Evolutionary conservation across 2,329 filamentous ascomycete genomes (phyloP).

Genomic region (Hysterium pulicare): DNA sequence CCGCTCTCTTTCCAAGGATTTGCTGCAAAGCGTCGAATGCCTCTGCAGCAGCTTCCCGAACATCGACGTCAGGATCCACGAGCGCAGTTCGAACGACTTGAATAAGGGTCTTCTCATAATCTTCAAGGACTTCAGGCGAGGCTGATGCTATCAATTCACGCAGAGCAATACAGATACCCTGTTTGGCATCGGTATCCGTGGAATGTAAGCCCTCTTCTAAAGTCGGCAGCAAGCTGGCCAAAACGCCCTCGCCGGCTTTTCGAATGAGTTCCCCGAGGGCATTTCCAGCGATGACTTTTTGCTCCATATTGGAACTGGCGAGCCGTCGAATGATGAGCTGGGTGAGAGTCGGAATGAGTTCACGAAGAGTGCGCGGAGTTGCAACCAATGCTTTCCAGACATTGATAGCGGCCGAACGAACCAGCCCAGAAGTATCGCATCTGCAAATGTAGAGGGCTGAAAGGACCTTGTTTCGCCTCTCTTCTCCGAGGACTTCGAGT

Average conservation of each 20-base stretch:
- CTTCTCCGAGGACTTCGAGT: conserved; percentile 88
- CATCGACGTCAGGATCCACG: conserved; percentile 83
- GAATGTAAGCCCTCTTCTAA: conserved; percentile 89
- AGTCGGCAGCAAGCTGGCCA: conserved; percentile 82
- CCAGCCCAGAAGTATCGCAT: conserved; percentile 89
- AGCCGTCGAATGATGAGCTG: conserved; percentile 92
- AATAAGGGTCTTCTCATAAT: conserved; percentile 92
- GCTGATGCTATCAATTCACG: conserved; percentile 90
- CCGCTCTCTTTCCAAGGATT: conserved; percentile 86
- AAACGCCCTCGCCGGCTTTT: conserved; percentile 90
- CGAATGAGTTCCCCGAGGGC: conserved; percentile 94
- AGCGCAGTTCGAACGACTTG: conserved; percentile 90
- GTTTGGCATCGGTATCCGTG: conserved; percentile 86
- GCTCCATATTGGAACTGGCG: conserved; percentile 95
- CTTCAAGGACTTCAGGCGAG: conserved; percentile 81
- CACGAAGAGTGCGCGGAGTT: conserved; percentile 86
- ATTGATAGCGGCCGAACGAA: conserved; percentile 81
- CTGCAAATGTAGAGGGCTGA: conserved; percentile 98
- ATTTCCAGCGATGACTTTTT: conserved; percentile 98
- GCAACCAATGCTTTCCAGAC: conserved; percentile 98
- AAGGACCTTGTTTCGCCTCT: conserved; percentile 93
- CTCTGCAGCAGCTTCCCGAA: conserved; percentile 92
- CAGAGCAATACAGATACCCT: conserved; percentile 95
- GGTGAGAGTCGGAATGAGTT: conserved; percentile 89
- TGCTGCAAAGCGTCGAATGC: conserved; percentile 95